A percentile compares a stretch with the other conserved stretches of the same genome.
phyloP scores from a whole-genome alignment of 1,284 basidiomycete species.

The Inonotus obliquus region DNA sequence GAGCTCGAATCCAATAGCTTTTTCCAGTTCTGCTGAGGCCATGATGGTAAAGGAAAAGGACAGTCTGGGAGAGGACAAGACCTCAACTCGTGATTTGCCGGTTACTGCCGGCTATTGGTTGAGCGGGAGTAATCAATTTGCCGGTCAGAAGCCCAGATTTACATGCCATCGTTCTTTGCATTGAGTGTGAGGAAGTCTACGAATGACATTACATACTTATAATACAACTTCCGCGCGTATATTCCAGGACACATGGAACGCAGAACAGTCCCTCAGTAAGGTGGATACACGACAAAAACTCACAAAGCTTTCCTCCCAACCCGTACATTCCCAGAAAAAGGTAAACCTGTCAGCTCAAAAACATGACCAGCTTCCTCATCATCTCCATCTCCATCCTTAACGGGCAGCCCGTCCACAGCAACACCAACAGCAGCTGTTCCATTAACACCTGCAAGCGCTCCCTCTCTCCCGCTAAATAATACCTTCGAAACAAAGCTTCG shows the following conservation, averaged over 20 bases:
- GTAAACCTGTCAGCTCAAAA: conserved; percentile 57
- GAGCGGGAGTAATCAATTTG: background rate
- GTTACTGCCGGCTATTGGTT: background rate
- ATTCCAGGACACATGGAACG: no score
- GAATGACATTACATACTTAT: background rate
- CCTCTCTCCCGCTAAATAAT: conserved; percentile 38
- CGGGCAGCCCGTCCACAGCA: conserved; percentile 56
- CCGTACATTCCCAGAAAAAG: conserved; percentile 60
- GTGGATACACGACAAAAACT: background rate
- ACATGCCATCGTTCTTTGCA: no score
- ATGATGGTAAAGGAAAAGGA: conserved; percentile 7
- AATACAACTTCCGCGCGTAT: background rate
- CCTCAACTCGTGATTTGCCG: background rate
- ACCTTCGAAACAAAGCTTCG: conserved; percentile 72
- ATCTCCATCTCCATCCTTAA: conserved; percentile 31
- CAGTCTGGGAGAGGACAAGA: background rate
- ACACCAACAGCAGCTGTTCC: conserved; percentile 61
- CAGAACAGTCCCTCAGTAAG: background rate
- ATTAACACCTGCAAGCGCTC: conserved; percentile 64
- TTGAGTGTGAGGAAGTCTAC: background rate
- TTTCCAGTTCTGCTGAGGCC: conserved; percentile 37
- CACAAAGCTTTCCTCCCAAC: conserved; percentile 49
- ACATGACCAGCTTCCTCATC: conserved; percentile 28
- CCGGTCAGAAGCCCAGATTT: background rate
- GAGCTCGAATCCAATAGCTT: conserved; percentile 45